These are phyloP conservation scores for Globisporangium alternatum DNA, from an alignment of 352 stramenopile species.

Conservation along the genomic window DNA sequence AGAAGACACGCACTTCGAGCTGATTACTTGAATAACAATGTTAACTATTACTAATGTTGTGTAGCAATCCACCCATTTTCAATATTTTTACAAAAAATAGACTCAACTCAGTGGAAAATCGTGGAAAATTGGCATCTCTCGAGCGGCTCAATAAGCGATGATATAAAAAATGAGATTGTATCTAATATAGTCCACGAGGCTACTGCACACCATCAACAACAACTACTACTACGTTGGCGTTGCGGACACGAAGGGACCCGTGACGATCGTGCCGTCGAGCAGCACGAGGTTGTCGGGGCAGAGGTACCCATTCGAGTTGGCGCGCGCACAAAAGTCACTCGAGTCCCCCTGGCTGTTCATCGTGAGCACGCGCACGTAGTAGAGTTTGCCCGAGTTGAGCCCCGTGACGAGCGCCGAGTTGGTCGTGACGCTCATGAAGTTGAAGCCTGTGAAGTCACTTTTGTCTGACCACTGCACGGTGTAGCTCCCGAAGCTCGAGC, in stretches of 20 bases:
- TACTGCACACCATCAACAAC: not conserved
- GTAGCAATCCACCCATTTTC: no score
- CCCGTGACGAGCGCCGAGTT: slow-evolving; percentile 57
- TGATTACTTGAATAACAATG: no score
- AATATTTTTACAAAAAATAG: no score
- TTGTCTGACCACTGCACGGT: slow-evolving; percentile 89
- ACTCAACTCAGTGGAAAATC: no score
- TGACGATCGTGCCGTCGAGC: slow-evolving; percentile 59
- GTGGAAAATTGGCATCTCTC: no score
- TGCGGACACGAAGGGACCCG: slow-evolving; percentile 44
- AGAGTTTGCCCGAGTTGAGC: slow-evolving; percentile 67
- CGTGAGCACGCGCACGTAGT: slow-evolving; percentile 82
- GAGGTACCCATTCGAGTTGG: slow-evolving; percentile 52
- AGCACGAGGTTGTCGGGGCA: slow-evolving; percentile 75
- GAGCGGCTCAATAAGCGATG: no score
- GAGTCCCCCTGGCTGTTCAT: slow-evolving; percentile 77
- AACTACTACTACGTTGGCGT: slow-evolving; percentile 22
- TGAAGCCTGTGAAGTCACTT: slow-evolving; percentile 67
- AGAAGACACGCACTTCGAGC: no score
- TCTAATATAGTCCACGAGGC: no score
- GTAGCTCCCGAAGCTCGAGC: slow-evolving; percentile 89
- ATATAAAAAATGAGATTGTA: no score
- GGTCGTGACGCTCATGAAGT: slow-evolving; percentile 62
- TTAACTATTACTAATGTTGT: no score
- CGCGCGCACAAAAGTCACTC: slow-evolving; percentile 65